Conservation (phyloP, 257 asterid species). For the Nyctanthes arbortristis region DNA sequence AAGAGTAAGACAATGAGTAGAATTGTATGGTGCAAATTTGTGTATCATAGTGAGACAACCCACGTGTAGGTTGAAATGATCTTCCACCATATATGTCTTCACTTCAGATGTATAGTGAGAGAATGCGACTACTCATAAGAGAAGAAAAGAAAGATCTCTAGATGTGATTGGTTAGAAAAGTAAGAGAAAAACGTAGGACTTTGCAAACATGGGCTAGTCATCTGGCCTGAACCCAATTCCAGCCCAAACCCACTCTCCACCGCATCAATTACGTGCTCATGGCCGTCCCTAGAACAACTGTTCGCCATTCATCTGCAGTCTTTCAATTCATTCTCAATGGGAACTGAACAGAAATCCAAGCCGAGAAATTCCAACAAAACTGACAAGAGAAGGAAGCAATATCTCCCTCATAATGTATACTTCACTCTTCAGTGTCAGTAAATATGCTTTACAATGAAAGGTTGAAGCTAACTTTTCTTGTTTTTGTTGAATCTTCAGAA, state of each 20-base stretch:
- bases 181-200: no score
- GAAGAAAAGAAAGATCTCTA: no score
- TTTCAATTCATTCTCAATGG: slow-evolving; percentile 43
- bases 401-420: slow-evolving; percentile 69
- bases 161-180: no score
- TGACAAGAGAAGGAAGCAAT: slow-evolving; percentile 69
- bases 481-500: slow-evolving; percentile 40
- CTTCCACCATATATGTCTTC: no score
- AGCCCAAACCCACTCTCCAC: slow-evolving; percentile 5
- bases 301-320: not conserved
- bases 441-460: not conserved
- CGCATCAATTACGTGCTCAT: not conserved
- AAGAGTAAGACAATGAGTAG: no score
- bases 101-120: no score
- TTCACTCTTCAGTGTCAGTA: not conserved
- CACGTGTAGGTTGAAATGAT: no score
- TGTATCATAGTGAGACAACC: no score
- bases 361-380: slow-evolving; percentile 33
- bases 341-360: slow-evolving; percentile 58
- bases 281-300: slow-evolving; percentile 14
- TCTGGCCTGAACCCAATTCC: slow-evolving; percentile 8
- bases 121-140: no score
- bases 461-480: slow-evolving; percentile 11
- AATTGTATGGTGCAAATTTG: no score
- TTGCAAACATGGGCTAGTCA: no score